Evolutionary conservation across 2,329 filamentous ascomycete species (phyloP), one percentile per base, ranked within the genome.

Genomic region (Alternaria incomplexa): DNA sequence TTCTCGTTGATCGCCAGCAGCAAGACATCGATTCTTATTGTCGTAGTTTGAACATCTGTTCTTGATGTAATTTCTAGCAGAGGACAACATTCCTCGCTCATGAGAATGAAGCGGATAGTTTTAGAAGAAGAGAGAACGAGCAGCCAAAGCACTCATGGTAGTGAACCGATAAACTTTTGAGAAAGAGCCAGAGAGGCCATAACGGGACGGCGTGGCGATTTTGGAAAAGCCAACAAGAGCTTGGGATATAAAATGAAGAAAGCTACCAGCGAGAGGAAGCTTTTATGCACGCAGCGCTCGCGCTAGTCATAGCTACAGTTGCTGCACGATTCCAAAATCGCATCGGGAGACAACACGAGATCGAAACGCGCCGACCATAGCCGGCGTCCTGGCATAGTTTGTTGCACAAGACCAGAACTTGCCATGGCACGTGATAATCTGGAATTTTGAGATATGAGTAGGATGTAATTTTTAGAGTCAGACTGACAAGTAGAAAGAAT

Each of bases 71-170:
- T 11, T 30, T 30, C 11, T 12, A 1, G 28, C 28, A n/a, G n/a
- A n/a, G n/a, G n/a, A n/a, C n/a, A n/a, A n/a, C n/a, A n/a, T n/a
- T n/a, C n/a, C 9, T 17, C 4, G 36, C 36, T 40, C n/a, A 40
- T 40, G 15, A 0, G 2, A 10, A 7, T 1, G 13, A 8, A 0
- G 13, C 2, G 3, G 1, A 4, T 9, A 3, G 2, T 40, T 40
- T 10, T 40, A 3, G 4, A 40, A n/a, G 8, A 40, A 40, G 15
- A 40, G 9, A 17, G 36, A 9, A 40, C 36, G 9, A 40, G 15
- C 36, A 40, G 36, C 36, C 8, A 40, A 40, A 40, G 36, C 36
- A 40, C 32, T n/a, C 13, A 36, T 36, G 6, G 30, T 10, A 6
- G 2, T 32, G 30, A 32, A 32, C 12, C 30, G 13, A 32, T 32